Base-by-base conservation (phyloP, 2,329 filamentous ascomycete species). In the Sphaceloma murrayae region DNA sequence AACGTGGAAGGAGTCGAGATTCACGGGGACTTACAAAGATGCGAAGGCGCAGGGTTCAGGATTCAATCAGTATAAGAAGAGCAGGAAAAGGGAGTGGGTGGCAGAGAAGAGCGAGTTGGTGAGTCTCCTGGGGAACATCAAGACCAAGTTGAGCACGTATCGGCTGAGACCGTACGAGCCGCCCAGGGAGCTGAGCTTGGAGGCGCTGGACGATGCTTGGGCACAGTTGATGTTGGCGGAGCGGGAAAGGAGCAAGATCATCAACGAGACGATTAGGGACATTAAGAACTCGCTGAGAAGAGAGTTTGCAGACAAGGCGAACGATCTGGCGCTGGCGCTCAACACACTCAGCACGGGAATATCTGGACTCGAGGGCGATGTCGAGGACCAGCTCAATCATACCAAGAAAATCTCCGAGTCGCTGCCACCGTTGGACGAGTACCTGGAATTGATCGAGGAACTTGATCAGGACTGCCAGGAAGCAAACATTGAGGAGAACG, bases 401-500 rank as follows among this genome's bases (percentile, higher is more conserved):
- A 89, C 94, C 7, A 77, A 84, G 57, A 81, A 81, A 57, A 74
- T 98, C 29, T 86, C 85, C 54, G 79, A 85, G 52, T 95, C 85
- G 56, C 70, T 98, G 9, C 75, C 85, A 6, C 89, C 89, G 2
- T 73, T 98, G n/a, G 87, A 95, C 55, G 77, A 84, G 48, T 98
- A 93, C 60, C 74, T 98, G 30, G 80, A 85, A 51, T 84, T 86
- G 51, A 95, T 98, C 58, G 84, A 79, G 10, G 78, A 77, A 8
- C 75, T 96, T 36, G 88, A 95, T 58, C 77, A 78, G 51, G 86
- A 94, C 65, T 98, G 91, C 61, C 76, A 81, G 48, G 89, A 96
- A 67, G 91, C 91, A 50, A 96, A 98, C 61, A 95, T 98, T 51
- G 91, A 98, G 64, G 91, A 98, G 58, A 98, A 98, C 63, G 91